Evolutionary conservation across 2,329 filamentous ascomycete species (phyloP).

Genomic region (Talaromyces marneffei): DNA sequence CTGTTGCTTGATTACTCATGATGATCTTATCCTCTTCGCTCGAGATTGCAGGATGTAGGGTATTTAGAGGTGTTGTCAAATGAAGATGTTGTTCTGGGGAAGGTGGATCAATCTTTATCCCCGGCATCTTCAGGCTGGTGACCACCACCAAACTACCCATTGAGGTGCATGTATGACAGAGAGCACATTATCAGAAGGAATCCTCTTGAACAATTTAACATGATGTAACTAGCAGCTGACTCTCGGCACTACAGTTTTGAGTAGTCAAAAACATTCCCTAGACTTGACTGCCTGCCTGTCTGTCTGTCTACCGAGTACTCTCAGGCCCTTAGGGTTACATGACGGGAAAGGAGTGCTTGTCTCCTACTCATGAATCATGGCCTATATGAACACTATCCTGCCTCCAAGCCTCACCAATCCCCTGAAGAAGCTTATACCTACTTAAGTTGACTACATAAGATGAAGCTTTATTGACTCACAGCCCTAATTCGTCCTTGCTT

Average conservation of each 20-base stretch:
- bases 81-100: constrained; percentile 2
- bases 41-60: neutral
- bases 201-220: no score
- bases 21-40: neutral
- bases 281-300: neutral
- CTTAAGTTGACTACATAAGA: neutral
- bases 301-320: no score
- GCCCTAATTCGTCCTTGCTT: neutral
- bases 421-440: no score
- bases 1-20: neutral
- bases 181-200: no score
- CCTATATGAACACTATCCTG: neutral
- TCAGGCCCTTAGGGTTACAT: neutral
- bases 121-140: constrained; percentile 18
- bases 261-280: neutral
- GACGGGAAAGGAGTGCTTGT: no score
- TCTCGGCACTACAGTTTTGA: no score
- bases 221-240: no score
- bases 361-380: neutral
- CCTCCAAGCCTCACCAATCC: neutral
- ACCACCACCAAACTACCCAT: no score
- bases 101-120: constrained; percentile 12
- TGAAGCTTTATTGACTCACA: neutral
- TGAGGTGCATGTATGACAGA: no score
- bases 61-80: neutral